A percentile compares a stretch with the other conserved stretches of the same genome.
These are phyloP conservation scores for Actinomortierella ambigua DNA, from an alignment of 371 early-diverging fungal genomes.

Conservation along the genomic window DNA sequence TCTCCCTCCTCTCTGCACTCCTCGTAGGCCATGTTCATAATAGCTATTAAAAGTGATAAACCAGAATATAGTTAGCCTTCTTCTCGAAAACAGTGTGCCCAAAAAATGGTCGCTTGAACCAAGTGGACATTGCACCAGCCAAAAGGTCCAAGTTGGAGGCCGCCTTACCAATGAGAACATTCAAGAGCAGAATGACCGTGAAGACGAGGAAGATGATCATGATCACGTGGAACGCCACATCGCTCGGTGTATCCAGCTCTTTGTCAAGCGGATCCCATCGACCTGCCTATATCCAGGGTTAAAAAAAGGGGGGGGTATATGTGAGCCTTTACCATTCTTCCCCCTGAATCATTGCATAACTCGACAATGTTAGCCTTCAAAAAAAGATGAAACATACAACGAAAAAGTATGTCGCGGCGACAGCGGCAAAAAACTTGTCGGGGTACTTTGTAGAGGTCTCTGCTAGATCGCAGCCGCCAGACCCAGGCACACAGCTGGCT, in stretches of 20 bases:
- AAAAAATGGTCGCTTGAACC: too few relatives aligned
- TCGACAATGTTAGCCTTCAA: too few relatives aligned
- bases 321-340: too few relatives aligned
- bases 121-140: too few relatives aligned
- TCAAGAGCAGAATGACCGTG: slow-evolving; percentile 34
- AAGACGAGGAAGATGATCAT: slow-evolving; percentile 44
- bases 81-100: too few relatives aligned
- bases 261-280: slow-evolving; percentile 22
- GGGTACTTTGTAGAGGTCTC: too few relatives aligned
- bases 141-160: too few relatives aligned
- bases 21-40: slow-evolving; percentile 43
- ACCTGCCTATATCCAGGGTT: slow-evolving; percentile 29
- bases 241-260: background rate
- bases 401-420: slow-evolving; percentile 34
- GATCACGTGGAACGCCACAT: slow-evolving; percentile 30
- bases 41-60: slow-evolving; percentile 2
- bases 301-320: background rate
- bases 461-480: too few relatives aligned
- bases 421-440: slow-evolving; percentile 8
- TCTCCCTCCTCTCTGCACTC: slow-evolving; percentile 38
- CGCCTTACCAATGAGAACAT: slow-evolving; percentile 21
- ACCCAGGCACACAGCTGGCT: background rate
- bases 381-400: slow-evolving; percentile 22
- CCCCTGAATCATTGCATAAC: background rate
- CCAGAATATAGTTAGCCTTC: too few relatives aligned